phyloP scores from a whole-genome alignment of 1,284 basidiomycete species.

The Earliella scabrosa region DNA sequence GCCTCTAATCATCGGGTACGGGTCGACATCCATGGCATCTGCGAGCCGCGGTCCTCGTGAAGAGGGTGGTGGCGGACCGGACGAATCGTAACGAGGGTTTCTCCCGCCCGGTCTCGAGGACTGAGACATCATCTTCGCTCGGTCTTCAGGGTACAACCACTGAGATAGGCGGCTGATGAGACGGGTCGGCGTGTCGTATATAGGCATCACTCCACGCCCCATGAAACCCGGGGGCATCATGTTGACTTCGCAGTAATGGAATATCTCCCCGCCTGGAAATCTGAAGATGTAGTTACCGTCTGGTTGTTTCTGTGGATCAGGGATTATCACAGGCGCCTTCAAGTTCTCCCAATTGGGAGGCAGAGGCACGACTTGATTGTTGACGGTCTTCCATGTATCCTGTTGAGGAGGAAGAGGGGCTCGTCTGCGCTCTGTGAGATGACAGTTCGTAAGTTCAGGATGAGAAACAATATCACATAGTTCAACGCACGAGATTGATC shows the following conservation, averaged over 20 bases:
- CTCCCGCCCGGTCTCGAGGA: constrained; percentile 12
- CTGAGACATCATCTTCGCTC: neutral
- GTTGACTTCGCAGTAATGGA: constrained; percentile 1
- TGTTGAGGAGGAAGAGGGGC: constrained; percentile 26
- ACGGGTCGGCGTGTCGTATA: constrained; percentile 21
- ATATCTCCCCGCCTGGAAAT: neutral
- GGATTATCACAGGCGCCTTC: neutral
- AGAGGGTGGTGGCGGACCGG: neutral
- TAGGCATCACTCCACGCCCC: constrained; percentile 8
- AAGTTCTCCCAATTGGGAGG: neutral
- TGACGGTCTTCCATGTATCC: constrained; percentile 20
- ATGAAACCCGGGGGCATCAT: neutral
- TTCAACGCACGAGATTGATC: constrained; percentile 46
- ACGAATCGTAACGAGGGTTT: constrained; percentile 22
- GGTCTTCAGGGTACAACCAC: constrained; percentile 1
- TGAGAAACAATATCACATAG: constrained; percentile 18
- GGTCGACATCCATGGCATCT: constrained; percentile 37
- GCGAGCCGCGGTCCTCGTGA: constrained; percentile 1
- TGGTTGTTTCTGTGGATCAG: neutral
- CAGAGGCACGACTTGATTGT: too few species aligned
- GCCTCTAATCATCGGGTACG: constrained; percentile 12
- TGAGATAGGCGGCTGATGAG: constrained; percentile 8
- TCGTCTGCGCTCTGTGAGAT: constrained; percentile 24
- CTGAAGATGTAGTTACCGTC: neutral
- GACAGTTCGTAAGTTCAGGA: neutral